Evolutionary conservation across 805 yeast species (phyloP).

Genomic region (Spathaspora sp.): DNA sequence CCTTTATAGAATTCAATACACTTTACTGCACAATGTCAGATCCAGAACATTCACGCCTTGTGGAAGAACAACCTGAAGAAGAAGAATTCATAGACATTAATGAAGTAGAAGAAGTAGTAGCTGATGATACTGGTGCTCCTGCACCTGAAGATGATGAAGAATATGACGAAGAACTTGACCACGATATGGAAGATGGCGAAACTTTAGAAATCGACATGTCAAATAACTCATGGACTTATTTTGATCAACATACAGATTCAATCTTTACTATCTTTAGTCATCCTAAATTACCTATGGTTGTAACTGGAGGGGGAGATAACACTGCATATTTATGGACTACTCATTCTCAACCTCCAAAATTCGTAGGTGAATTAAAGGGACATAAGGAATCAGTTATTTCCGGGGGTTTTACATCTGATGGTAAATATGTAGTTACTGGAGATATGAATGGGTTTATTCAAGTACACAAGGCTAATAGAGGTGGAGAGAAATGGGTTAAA

Average conservation of each 20-base stretch:
- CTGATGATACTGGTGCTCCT: constrained; percentile 21
- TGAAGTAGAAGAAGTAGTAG: constrained; percentile 31
- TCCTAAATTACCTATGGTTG: constrained; percentile 79
- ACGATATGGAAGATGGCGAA: constrained; percentile 26
- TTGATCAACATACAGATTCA: constrained; percentile 87
- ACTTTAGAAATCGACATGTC: constrained; percentile 78
- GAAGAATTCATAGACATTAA: constrained; percentile 25
- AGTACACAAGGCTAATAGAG: constrained; percentile 65
- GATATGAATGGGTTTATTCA: constrained; percentile 91
- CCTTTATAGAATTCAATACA: neutral
- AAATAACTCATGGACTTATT: constrained; percentile 85
- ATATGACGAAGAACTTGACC: constrained; percentile 16
- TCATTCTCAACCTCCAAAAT: constrained; percentile 77
- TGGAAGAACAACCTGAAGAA: constrained; percentile 13
- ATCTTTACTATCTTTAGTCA: constrained; percentile 79
- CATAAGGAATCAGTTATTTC: constrained; percentile 86
- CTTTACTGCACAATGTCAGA: neutral
- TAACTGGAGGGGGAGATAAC: constrained; percentile 96
- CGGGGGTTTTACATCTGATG: constrained; percentile 81
- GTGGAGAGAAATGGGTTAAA: constrained; percentile 80
- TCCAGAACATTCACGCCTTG: neutral
- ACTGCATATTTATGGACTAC: constrained; percentile 90
- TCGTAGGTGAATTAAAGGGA: constrained; percentile 72
- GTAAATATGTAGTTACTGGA: constrained; percentile 77
- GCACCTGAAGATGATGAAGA: constrained; percentile 36